Conservation (phyloP, 345 rosid species). For the Hypericum androsaemum region DNA sequence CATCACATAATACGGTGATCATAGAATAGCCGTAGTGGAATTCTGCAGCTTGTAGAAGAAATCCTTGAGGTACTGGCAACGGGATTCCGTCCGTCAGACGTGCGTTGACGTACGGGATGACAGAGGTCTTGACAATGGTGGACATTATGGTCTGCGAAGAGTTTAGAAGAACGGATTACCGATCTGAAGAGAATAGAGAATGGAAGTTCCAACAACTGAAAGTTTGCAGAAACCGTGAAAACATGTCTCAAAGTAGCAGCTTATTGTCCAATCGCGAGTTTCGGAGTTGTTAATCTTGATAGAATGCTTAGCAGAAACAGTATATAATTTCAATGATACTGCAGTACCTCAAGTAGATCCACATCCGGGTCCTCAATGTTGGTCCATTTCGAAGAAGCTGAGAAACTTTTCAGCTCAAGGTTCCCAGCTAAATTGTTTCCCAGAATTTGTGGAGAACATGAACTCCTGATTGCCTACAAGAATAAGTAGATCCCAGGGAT, state of each 20-base stretch:
- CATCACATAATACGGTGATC: conserved; percentile 17
- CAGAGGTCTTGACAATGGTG: conserved; percentile 30
- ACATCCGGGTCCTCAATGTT: conserved; percentile 41
- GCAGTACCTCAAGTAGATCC: conserved; percentile 38
- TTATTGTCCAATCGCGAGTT: no score
- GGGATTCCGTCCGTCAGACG: conserved; percentile 47
- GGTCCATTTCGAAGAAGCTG: conserved; percentile 45
- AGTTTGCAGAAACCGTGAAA: background rate
- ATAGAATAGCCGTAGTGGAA: conserved; percentile 23
- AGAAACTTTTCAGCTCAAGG: conserved; percentile 32
- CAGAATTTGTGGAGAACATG: conserved; percentile 39
- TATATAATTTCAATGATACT: background rate
- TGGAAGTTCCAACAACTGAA: background rate
- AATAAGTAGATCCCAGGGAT: conserved; percentile 3
- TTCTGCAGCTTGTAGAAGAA: conserved; percentile 33
- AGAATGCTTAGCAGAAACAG: background rate
- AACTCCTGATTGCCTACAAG: conserved; percentile 36
- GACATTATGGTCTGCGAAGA: conserved; percentile 33
- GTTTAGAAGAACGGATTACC: background rate
- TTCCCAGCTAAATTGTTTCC: conserved; percentile 41
- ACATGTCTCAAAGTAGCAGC: background rate
- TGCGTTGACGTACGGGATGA: conserved; percentile 50
- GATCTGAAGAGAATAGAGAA: background rate
- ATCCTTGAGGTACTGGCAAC: conserved; percentile 43
- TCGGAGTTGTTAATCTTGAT: no score